A percentile compares a stretch with the other conserved stretches of the same genome.
These are phyloP conservation scores for Marasmius tenuissimus DNA, from an alignment of 1,284 basidiomycete genomes.

Conservation along the genomic window DNA sequence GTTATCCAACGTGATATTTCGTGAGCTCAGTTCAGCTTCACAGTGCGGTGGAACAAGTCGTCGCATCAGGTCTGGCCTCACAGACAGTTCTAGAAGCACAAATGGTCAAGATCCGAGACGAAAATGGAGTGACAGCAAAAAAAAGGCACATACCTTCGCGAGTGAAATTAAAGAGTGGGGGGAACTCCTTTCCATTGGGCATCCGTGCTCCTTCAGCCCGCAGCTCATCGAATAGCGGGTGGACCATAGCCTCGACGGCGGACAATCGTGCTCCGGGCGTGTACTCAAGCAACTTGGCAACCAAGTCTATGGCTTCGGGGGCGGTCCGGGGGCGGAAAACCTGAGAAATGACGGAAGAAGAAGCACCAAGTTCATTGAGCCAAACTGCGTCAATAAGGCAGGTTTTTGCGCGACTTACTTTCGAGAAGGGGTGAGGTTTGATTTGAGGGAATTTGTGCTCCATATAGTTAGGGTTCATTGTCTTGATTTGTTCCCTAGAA, in stretches of 20 bases:
- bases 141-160: constrained; percentile 74
- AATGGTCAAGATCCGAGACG: background rate
- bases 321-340: constrained; percentile 98
- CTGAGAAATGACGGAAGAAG: constrained; percentile 38
- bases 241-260: constrained; percentile 91
- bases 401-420: constrained; percentile 47
- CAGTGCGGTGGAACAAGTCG: constrained; percentile 89
- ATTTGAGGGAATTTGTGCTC: constrained; percentile 99
- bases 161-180: constrained; percentile 94
- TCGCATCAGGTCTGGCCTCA: constrained; percentile 91
- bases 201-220: constrained; percentile 87
- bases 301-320: constrained; percentile 94
- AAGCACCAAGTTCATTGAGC: background rate
- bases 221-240: constrained; percentile 98
- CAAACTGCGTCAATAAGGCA: background rate
- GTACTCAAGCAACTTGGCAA: constrained; percentile 95
- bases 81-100: constrained; percentile 78
- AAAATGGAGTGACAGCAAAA: background rate
- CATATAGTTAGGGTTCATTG: constrained; percentile 99
- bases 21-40: constrained; percentile 84
- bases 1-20: constrained; percentile 86
- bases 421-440: constrained; percentile 94
- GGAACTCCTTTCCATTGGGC: constrained; percentile 97
- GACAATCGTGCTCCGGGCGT: constrained; percentile 92
- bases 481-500: constrained; percentile 99